A percentile compares a stretch with the other conserved stretches of the same genome.
Conservation (phyloP, 805 yeast species). For the Saccharomycopsis sp. region DNA sequence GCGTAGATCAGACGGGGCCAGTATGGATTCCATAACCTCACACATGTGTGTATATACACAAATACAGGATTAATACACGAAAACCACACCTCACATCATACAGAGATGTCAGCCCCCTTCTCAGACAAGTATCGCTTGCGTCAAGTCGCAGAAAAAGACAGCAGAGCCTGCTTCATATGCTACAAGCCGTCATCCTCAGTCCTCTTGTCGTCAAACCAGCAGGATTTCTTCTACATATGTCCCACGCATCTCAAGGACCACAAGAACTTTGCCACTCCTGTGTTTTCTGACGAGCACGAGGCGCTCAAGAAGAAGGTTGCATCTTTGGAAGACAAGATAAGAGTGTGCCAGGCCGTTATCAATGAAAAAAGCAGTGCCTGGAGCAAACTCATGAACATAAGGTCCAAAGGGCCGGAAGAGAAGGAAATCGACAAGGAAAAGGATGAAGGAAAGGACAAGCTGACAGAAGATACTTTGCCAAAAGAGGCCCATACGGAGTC, state of each 20-base stretch:
- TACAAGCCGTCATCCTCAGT: conserved; percentile 43
- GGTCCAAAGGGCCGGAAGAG: not conserved
- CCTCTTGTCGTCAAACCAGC: conserved; percentile 30
- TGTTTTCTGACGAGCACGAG: conserved; percentile 8
- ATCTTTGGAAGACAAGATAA: conserved; percentile 7
- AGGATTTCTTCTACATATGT: conserved; percentile 50
- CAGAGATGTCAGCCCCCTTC: conserved; percentile 6
- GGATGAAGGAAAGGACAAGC: not conserved
- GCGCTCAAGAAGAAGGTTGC: conserved; percentile 4
- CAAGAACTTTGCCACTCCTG: conserved; percentile 21
- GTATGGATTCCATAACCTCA: too few relatives aligned
- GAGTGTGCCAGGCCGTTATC: conserved; percentile 8
- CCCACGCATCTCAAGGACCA: conserved; percentile 40
- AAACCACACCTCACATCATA: not conserved
- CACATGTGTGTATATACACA: too few relatives aligned
- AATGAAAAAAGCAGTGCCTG: conserved; percentile 14
- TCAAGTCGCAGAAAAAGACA: conserved; percentile 36
- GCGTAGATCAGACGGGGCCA: too few relatives aligned
- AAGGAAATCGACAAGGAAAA: not conserved
- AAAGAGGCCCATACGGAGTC: not conserved
- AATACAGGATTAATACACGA: too few relatives aligned
- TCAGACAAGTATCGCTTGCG: conserved; percentile 35
- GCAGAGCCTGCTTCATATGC: conserved; percentile 45
- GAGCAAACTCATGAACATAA: conserved; percentile 9
- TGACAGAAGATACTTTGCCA: not conserved